phyloP scores from a whole-genome alignment of 257 asterid genomes.

The Cinchona pubescens region DNA sequence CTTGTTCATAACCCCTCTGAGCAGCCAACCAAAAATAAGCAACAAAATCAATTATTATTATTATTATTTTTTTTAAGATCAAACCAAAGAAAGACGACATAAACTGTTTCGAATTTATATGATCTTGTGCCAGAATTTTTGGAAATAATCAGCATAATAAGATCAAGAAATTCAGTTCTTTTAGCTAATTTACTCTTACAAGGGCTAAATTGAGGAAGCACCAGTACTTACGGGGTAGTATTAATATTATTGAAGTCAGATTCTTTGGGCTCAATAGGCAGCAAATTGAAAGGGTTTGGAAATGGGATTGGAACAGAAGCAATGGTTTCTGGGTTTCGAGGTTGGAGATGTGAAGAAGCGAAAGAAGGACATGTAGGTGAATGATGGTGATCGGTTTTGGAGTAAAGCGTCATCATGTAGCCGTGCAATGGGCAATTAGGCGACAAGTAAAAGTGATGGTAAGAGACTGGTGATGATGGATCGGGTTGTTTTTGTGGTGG shows the following conservation, averaged over 20 bases:
- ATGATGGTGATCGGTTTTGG: conserved; percentile 46
- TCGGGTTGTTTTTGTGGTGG: neutral
- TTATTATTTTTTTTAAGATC: too few relatives aligned
- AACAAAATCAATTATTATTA: too few relatives aligned
- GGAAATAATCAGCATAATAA: neutral
- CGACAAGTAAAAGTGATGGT: conserved; percentile 44
- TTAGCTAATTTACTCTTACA: neutral
- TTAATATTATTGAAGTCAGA: conserved; percentile 7
- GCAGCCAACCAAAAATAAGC: neutral
- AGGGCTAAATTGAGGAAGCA: neutral
- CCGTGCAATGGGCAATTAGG: conserved; percentile 60
- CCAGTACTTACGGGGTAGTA: conserved; percentile 36
- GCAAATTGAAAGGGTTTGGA: conserved; percentile 13
- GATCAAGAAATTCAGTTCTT: neutral
- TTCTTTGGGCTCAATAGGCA: conserved; percentile 18
- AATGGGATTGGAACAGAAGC: conserved; percentile 6
- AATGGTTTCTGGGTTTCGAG: conserved; percentile 20
- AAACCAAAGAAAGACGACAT: too few relatives aligned
- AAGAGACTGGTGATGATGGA: conserved; percentile 30
- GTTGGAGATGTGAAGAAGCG: conserved; percentile 19
- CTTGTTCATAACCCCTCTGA: conserved; percentile 32
- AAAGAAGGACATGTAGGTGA: conserved; percentile 42
- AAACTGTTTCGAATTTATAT: too few relatives aligned
- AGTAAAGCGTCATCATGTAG: conserved; percentile 36
- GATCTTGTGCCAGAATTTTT: too few relatives aligned